These are phyloP conservation scores for Marasmius sp. DNA, from an alignment of 1,284 basidiomycete genomes.

Conservation along the genomic window DNA sequence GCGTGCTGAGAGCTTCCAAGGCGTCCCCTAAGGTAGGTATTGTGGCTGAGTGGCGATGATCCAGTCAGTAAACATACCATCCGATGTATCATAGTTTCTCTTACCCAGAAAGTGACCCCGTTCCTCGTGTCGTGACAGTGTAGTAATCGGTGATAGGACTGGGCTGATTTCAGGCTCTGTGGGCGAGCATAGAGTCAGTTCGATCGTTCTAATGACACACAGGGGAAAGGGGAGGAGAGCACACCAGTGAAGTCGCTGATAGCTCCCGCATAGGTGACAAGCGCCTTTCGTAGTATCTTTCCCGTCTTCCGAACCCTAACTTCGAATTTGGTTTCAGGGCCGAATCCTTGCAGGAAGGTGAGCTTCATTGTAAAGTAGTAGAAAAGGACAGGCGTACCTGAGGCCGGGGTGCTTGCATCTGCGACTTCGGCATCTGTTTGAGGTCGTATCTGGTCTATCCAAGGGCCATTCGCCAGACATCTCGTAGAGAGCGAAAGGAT, in stretches of 20 bases:
- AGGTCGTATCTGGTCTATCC: conserved; percentile 62
- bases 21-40: conserved; percentile 79
- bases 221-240: conserved; percentile 4
- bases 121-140: conserved; percentile 46
- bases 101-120: conserved; percentile 29
- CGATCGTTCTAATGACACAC: background rate
- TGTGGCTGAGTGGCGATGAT: conserved; percentile 44
- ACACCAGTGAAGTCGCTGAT: conserved; percentile 69
- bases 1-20: conserved; percentile 64
- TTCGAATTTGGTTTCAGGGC: conserved; percentile 57
- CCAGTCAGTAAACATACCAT: background rate
- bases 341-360: conserved; percentile 41
- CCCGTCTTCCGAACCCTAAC: conserved; percentile 51
- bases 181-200: background rate
- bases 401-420: conserved; percentile 51
- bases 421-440: conserved; percentile 70
- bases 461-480: conserved; percentile 66
- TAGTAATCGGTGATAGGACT: conserved; percentile 62
- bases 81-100: background rate
- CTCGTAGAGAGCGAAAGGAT: conserved; percentile 77
- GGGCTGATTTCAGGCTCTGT: conserved; percentile 66
- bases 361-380: background rate
- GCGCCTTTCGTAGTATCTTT: conserved; percentile 54
- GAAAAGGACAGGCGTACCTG: conserved; percentile 38
- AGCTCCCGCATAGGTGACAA: conserved; percentile 65